phyloP scores from a whole-genome alignment of 2,329 filamentous ascomycete genomes.

The Ceratocystis colombiana region DNA sequence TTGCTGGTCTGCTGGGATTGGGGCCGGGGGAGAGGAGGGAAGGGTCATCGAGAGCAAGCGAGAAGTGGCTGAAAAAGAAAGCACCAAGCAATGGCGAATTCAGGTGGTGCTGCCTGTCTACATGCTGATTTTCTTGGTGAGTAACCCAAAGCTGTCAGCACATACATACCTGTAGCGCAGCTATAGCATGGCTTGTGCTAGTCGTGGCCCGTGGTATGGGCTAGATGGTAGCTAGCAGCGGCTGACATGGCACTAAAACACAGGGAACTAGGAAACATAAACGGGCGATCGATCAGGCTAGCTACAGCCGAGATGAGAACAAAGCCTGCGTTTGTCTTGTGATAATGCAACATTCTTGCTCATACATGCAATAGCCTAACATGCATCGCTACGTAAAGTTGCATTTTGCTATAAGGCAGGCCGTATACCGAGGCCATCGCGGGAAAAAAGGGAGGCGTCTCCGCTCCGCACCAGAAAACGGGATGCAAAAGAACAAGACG shows the following conservation, averaged over 20 bases:
- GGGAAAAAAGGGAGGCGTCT: neutral
- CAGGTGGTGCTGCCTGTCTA: neutral
- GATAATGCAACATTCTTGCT: neutral
- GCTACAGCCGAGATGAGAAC: constrained; percentile 5
- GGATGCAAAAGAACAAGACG: neutral
- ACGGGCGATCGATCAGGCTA: constrained; percentile 6
- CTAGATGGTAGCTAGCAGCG: neutral
- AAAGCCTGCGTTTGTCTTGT: neutral
- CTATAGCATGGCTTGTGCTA: too few species aligned
- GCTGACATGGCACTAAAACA: neutral
- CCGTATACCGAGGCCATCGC: too few species aligned
- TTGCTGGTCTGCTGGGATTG: neutral
- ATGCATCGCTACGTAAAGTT: too few species aligned
- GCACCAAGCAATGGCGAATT: neutral
- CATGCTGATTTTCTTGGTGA: too few species aligned
- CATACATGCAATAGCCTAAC: neutral
- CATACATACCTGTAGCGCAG: too few species aligned
- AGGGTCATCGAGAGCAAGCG: neutral
- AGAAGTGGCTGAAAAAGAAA: constrained; percentile 2
- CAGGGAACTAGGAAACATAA: neutral
- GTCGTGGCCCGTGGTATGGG: too few species aligned
- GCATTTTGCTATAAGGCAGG: too few species aligned
- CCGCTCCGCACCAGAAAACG: neutral
- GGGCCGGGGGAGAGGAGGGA: too few species aligned
- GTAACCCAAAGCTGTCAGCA: too few species aligned